A percentile compares a stretch with the other conserved stretches of the same genome.
Evolutionary conservation across 202 grass and related monocot genomes (phyloP).

Genomic region (Saccharum hybrid): DNA sequence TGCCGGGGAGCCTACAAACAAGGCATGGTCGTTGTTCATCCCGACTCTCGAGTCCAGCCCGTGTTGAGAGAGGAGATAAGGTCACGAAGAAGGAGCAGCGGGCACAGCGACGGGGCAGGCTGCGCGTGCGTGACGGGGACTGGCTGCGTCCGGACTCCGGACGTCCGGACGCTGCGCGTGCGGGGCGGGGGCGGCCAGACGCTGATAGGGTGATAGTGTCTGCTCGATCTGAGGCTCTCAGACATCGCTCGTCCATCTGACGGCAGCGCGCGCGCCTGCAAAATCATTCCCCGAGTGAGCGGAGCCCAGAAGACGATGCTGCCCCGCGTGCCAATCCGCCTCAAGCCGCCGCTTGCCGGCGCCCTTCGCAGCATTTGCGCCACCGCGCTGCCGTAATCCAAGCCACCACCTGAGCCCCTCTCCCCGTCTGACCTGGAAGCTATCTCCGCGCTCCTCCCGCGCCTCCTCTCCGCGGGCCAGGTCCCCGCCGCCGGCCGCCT

Average conservation of each 20-base stretch:
- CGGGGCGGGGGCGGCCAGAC: too few relatives aligned
- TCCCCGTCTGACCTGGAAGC: conserved; percentile 48
- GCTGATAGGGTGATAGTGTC: too few relatives aligned
- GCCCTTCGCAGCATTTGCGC: conserved; percentile 34
- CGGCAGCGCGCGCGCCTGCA: neutral
- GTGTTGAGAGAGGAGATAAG: too few relatives aligned
- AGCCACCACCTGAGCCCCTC: conserved; percentile 37
- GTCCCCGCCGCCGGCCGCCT: conserved; percentile 67
- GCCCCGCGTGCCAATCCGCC: neutral
- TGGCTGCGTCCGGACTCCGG: too few relatives aligned
- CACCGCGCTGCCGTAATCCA: conserved; percentile 6
- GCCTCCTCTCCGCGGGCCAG: conserved; percentile 53
- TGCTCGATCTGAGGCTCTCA: too few relatives aligned
- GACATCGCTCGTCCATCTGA: neutral
- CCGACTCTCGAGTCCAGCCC: too few relatives aligned
- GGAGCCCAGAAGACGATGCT: conserved; percentile 4
- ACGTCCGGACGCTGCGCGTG: too few relatives aligned
- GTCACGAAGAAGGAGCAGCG: too few relatives aligned
- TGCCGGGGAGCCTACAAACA: too few relatives aligned
- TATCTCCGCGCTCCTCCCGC: conserved; percentile 58
- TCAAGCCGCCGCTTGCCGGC: conserved; percentile 22
- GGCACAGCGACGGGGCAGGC: too few relatives aligned
- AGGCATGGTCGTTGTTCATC: too few relatives aligned
- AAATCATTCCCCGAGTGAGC: neutral
- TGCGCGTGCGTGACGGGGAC: too few relatives aligned